Base-by-base conservation (phyloP, 2,329 filamentous ascomycete genomes). In the Fusarium globosum region DNA sequence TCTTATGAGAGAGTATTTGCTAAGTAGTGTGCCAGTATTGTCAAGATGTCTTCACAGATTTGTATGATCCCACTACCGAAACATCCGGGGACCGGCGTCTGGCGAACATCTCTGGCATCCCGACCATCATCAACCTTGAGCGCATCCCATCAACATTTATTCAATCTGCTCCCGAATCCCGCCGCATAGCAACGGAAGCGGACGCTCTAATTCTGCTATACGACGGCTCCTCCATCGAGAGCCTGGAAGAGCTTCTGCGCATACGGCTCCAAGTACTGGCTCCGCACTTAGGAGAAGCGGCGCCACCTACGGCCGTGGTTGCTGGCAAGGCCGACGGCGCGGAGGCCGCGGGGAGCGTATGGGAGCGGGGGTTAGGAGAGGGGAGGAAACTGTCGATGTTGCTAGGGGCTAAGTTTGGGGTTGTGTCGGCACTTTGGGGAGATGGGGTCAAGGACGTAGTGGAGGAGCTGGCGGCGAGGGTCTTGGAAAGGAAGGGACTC, bases 391-490 rank as follows among this genome's bases (percentile, higher is more conserved):
- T 75, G 52, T 71, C 73, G 36, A 51, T 39, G 30, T 43, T 41
- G 38, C 26, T 76, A 18, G 73, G 61, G 39, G 73, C 49, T 21
- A 60, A 62, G 42, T 75, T 75, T 61, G 71, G 71, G 61, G 61
- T 66, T 35, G 61, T 57, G 30, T 74, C 73, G 33, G 61, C 73
- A 33, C 61, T 74, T 52, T 71, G 68, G 61, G 73, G 73, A 21
- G 71, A 76, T 23, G 73, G 73, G 15, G 68, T 76, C 15, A 69
- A 69, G 49, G 73, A 75, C 59, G 68, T 49, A 7, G 68, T 74
- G 42, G 73, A 75, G 56, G 73, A 75, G 61, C 43, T 75, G 61
- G 61, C 68, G 46, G 62, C 63, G 20, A 64, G 35, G 48, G 71
- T 72, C 26, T 42, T 75, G 41, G 63, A 67, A 60, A 51, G 41